Evolutionary conservation across 495 filamentous ascomycete species (phyloP).

Genomic region (Neurospora cerealis): DNA sequence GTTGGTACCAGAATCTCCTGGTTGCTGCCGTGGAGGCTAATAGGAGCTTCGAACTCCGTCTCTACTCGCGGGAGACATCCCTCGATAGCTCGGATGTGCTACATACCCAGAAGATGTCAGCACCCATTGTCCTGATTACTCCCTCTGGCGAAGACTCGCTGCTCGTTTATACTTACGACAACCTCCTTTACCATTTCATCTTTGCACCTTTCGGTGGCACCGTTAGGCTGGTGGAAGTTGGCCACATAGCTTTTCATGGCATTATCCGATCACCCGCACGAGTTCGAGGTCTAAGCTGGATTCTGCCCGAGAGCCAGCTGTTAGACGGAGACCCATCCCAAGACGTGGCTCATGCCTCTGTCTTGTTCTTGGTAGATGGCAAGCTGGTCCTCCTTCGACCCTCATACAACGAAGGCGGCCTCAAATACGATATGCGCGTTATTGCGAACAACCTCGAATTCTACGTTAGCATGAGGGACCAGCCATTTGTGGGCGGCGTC

Average conservation of each 20-base stretch:
- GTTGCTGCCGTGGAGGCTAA: slow-evolving; percentile 88
- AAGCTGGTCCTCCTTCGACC: slow-evolving; percentile 91
- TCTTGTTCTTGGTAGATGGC: slow-evolving; percentile 89
- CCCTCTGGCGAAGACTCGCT: slow-evolving; percentile 88
- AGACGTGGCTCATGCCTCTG: slow-evolving; percentile 88
- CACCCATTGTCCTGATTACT: slow-evolving; percentile 78
- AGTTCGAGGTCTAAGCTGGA: slow-evolving; percentile 91
- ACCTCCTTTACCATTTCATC: slow-evolving; percentile 89
- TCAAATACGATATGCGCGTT: slow-evolving; percentile 97
- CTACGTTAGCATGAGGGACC: slow-evolving; percentile 84
- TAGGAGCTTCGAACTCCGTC: slow-evolving; percentile 73
- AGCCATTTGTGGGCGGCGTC: slow-evolving; percentile 37
- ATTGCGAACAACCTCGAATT: slow-evolving; percentile 94
- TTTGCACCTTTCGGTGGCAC: slow-evolving; percentile 58
- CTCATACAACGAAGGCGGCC: slow-evolving; percentile 59
- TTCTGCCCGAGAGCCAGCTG: slow-evolving; percentile 84
- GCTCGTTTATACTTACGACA: slow-evolving; percentile 93
- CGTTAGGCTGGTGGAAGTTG: slow-evolving; percentile 78
- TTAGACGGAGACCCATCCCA: slow-evolving; percentile 88
- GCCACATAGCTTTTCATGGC: slow-evolving; percentile 93
- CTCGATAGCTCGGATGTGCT: slow-evolving; percentile 65
- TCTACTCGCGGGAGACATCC: slow-evolving; percentile 79
- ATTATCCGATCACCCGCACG: slow-evolving; percentile 89
- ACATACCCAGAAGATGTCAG: slow-evolving; percentile 64
- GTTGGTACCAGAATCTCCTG: slow-evolving; percentile 94